phyloP scores from a whole-genome alignment of 805 yeast genomes.

The Ogataea ganodermae region DNA sequence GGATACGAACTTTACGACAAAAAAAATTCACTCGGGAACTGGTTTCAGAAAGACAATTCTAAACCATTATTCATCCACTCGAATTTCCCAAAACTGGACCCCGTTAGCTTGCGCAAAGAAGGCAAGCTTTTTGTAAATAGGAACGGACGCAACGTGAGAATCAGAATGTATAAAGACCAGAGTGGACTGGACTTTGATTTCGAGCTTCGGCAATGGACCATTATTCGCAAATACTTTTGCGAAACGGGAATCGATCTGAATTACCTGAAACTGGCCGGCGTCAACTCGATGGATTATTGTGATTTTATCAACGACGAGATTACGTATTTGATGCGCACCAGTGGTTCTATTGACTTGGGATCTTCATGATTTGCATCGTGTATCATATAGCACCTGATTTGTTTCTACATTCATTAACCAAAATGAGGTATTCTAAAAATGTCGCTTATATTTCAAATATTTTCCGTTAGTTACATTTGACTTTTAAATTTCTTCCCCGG shows the following conservation, averaged over 20 bases:
- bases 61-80: constrained; percentile 50
- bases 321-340: constrained; percentile 39
- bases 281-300: constrained; percentile 46
- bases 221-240: constrained; percentile 45
- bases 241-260: constrained; percentile 25
- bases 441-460: no score
- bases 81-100: constrained; percentile 57
- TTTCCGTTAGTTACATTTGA: no score
- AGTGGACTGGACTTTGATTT: constrained; percentile 48
- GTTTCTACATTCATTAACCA: no score
- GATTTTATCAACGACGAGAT: constrained; percentile 50
- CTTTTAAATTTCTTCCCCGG: neutral
- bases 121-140: constrained; percentile 34
- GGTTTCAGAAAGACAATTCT: constrained; percentile 29
- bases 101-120: constrained; percentile 38
- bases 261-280: constrained; percentile 27
- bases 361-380: neutral
- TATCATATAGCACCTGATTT: neutral
- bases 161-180: constrained; percentile 35
- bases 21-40: constrained; percentile 16
- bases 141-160: constrained; percentile 18
- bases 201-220: constrained; percentile 59
- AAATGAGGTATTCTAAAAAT: neutral
- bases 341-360: constrained; percentile 12
- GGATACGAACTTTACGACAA: constrained; percentile 19